Evolutionary conservation across 495 filamentous ascomycete genomes (phyloP), one percentile per base, ranked within the genome.

Genomic region (Symbiotaphrina buchneri): DNA sequence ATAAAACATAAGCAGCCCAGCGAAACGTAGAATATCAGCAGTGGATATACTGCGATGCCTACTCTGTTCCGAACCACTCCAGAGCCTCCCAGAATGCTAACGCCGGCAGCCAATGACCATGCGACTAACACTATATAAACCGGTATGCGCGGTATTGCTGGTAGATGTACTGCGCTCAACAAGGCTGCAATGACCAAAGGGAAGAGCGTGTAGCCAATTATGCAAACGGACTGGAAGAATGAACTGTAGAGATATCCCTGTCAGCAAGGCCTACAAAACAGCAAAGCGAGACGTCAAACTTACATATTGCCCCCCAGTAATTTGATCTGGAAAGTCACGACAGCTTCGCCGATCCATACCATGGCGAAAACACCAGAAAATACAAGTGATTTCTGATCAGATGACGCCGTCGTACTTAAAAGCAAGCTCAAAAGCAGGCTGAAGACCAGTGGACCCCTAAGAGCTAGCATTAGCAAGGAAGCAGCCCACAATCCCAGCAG

Each of bases 301-400:
- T 56, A 95, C 87, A 97, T 94, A 60, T 90, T 93, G 17, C 87
- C 87, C 28, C 87, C 87, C 36, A 99, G 56, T 44, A 99, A 57
- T 59, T 93, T 93, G 47, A 99, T 94, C 66, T 99, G 87, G 47
- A 85, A 55, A n/a, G 87, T 99, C 36, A 99, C 84, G 10, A 94
- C 77, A 1, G 85, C 84, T 59, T 94, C 82, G 5, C 84, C 87
- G 32, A 95, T 68, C 87, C 87, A 99, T 22, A 99, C 77, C 44
- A 87, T 73, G 16, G 79, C 74, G 56, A 99, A 99, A 13, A 95
- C 81, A 6, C 87, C 90, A 16, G 77, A 83, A 52, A 97, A 99
- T 27, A 95, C 85, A 34, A 76, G 48, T 16, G 73, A 74, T 49
- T 74, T 74, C 57, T 97, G 85, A 23, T 75, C 62, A 3, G 63